phyloP scores from a whole-genome alignment of 1,139 yeast genomes.

The Candida sp. region DNA sequence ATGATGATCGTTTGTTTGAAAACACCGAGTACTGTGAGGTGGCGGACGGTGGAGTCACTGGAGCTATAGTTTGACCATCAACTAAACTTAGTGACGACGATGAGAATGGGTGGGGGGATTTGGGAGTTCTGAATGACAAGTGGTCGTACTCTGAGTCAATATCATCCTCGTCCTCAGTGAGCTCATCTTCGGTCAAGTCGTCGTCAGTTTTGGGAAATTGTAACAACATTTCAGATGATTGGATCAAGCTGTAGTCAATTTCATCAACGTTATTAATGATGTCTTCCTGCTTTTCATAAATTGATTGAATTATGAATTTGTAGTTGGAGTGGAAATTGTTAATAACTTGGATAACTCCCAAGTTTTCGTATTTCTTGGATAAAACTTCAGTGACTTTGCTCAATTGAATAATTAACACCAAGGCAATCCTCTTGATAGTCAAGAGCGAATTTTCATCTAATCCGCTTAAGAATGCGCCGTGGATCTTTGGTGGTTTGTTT shows the following conservation, averaged over 20 bases:
- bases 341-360: conserved; percentile 47
- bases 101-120: conserved; percentile 26
- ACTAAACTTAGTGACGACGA: conserved; percentile 29
- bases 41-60: conserved; percentile 48
- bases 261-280: conserved; percentile 18
- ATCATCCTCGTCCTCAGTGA: conserved; percentile 13
- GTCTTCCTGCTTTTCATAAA: conserved; percentile 26
- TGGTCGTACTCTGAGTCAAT: conserved; percentile 21
- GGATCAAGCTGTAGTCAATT: conserved; percentile 22
- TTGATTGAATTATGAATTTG: conserved; percentile 25
- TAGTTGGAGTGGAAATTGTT: conserved; percentile 35
- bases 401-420: conserved; percentile 51
- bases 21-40: conserved; percentile 45
- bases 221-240: conserved; percentile 30
- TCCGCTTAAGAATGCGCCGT: conserved; percentile 57
- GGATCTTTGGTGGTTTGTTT: conserved; percentile 47
- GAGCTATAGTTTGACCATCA: conserved; percentile 22
- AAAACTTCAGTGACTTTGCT: conserved; percentile 58
- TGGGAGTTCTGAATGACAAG: conserved; percentile 26
- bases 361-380: conserved; percentile 52
- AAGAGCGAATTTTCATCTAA: conserved; percentile 47
- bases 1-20: conserved; percentile 28
- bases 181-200: conserved; percentile 9
- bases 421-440: conserved; percentile 45
- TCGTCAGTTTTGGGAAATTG: conserved; percentile 26